These are phyloP conservation scores for Pestalotiopsis sp. DNA, from an alignment of 2,329 filamentous ascomycete species.

Conservation along the genomic window DNA sequence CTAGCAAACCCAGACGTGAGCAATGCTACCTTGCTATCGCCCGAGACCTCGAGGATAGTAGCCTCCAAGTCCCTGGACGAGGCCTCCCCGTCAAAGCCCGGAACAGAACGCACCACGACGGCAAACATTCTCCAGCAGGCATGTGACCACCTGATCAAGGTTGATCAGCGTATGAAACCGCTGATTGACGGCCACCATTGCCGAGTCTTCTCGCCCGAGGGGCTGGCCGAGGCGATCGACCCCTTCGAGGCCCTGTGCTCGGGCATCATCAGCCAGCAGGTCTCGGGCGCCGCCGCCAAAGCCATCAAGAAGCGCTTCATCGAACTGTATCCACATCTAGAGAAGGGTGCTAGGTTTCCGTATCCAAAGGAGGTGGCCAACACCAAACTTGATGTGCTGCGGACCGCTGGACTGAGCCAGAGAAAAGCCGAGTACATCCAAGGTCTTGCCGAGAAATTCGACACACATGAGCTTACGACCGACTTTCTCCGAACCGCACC, in stretches of 20 bases:
- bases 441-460: constrained; percentile 83
- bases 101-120: constrained; percentile 58
- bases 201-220: constrained; percentile 77
- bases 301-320: constrained; percentile 89
- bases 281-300: constrained; percentile 87
- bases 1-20: constrained; percentile 66
- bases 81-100: constrained; percentile 48
- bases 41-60: constrained; percentile 67
- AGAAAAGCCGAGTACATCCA: constrained; percentile 95
- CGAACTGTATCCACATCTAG: constrained; percentile 59
- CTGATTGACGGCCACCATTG: constrained; percentile 78
- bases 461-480: constrained; percentile 72
- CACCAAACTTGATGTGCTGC: constrained; percentile 67
- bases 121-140: constrained; percentile 76
- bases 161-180: constrained; percentile 72
- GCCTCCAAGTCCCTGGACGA: constrained; percentile 50
- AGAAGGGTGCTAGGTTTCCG: constrained; percentile 60
- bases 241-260: constrained; percentile 83
- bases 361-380: constrained; percentile 72
- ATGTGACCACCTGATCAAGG: constrained; percentile 70
- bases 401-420: constrained; percentile 86
- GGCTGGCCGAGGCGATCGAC: constrained; percentile 82
- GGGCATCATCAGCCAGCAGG: constrained; percentile 95
- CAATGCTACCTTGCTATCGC: constrained; percentile 73
- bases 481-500: constrained; percentile 75